phyloP scores from a whole-genome alignment of 768 basidiomycete genomes.

The Wakefieldia striispora region DNA sequence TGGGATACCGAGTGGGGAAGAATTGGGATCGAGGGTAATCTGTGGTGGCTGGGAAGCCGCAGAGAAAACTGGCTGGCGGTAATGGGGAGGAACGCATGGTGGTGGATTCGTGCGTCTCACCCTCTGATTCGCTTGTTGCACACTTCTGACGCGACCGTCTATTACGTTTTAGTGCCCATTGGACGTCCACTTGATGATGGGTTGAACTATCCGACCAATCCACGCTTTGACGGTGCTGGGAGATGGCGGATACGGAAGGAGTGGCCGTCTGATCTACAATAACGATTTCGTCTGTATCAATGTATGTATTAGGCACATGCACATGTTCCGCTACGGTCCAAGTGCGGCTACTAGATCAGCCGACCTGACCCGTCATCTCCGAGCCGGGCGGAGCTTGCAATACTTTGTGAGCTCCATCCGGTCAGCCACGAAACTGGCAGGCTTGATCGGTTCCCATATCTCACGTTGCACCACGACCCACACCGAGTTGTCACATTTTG shows the following conservation, averaged over 20 bases:
- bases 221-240: constrained; percentile 69
- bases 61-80: constrained; percentile 72
- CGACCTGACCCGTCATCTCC: no score
- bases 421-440: no score
- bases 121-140: not conserved
- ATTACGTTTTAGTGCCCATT: constrained; percentile 38
- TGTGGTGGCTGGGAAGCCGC: constrained; percentile 79
- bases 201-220: constrained; percentile 62
- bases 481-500: not conserved
- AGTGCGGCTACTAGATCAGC: no score
- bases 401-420: no score
- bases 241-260: constrained; percentile 62
- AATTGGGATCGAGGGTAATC: constrained; percentile 69
- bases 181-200: constrained; percentile 61
- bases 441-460: not conserved
- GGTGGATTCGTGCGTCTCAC: constrained; percentile 75
- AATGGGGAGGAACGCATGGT: constrained; percentile 68
- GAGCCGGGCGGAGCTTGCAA: constrained; percentile 21
- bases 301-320: not conserved
- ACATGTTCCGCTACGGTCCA: no score
- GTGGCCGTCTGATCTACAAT: constrained; percentile 69
- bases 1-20: constrained; percentile 87
- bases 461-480: constrained; percentile 2
- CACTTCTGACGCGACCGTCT: not conserved
- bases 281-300: constrained; percentile 12